Evolutionary conservation across 352 stramenopile genomes (phyloP).

Genomic region (Peronosclerospora sorghi): DNA sequence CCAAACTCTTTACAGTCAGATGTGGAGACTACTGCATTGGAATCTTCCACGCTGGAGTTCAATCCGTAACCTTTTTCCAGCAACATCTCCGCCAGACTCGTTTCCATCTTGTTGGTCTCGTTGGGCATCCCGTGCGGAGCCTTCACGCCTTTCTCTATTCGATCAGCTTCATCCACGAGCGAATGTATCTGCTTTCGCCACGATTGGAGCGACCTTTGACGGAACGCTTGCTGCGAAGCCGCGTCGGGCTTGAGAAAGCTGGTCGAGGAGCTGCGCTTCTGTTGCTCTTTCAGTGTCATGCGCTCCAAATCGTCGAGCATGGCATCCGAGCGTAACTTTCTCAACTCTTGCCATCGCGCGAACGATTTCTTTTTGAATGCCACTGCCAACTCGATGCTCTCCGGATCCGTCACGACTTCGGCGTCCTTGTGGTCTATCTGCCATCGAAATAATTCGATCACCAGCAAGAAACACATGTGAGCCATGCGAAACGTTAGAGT

Average conservation of each 20-base stretch:
- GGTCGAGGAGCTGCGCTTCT: conserved; percentile 9
- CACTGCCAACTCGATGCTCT: conserved; percentile 29
- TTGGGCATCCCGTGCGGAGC: not conserved
- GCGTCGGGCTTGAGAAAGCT: conserved; percentile 4
- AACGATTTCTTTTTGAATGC: conserved; percentile 38
- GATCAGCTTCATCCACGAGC: conserved; percentile 22
- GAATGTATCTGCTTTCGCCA: conserved; percentile 47
- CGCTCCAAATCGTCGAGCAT: conserved; percentile 30
- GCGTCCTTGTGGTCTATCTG: not conserved
- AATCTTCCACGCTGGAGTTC: conserved; percentile 5
- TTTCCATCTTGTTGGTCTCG: not conserved
- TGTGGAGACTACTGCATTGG: not conserved
- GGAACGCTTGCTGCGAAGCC: conserved; percentile 23
- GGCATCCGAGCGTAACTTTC: conserved; percentile 34
- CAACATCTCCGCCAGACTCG: conserved; percentile 35
- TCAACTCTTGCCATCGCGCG: conserved; percentile 30
- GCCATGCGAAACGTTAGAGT: not conserved
- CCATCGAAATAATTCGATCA: too few relatives aligned
- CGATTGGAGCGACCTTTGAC: conserved; percentile 45
- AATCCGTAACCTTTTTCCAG: conserved; percentile 46
- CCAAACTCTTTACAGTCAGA: not conserved
- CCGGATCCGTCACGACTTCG: conserved; percentile 11
- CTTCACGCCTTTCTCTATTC: conserved; percentile 10
- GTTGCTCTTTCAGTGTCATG: conserved; percentile 6
- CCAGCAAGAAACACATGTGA: not conserved